A percentile compares a stretch with the other conserved stretches of the same genome.
phyloP scores from a whole-genome alignment of 306 rosid genomes.

The Malus asiatica region DNA sequence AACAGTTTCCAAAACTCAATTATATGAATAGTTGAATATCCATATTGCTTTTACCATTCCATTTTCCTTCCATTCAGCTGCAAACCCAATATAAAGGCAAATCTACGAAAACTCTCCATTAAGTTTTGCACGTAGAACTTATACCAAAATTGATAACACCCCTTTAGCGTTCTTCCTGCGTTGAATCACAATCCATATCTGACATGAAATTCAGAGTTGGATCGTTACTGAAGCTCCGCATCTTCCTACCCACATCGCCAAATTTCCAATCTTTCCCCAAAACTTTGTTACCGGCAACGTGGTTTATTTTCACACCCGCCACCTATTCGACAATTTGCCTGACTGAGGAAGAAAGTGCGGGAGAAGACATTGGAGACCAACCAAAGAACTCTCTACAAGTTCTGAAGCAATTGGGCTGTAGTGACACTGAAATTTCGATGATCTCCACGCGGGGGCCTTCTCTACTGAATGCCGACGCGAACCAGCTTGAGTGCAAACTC shows the following conservation, averaged over 20 bases:
- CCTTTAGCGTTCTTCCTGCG: background rate
- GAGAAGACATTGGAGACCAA: slow-evolving; percentile 5
- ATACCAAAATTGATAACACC: background rate
- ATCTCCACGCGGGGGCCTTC: slow-evolving; percentile 36
- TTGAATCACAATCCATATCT: background rate
- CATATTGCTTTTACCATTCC: background rate
- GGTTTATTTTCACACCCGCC: slow-evolving; percentile 24
- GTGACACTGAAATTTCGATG: slow-evolving; percentile 32
- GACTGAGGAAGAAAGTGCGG: slow-evolving; percentile 11
- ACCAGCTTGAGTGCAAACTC: slow-evolving; percentile 40
- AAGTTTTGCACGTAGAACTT: too few species aligned
- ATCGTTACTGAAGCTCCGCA: slow-evolving; percentile 29
- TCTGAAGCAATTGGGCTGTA: slow-evolving; percentile 64
- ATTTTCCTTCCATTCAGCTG: background rate
- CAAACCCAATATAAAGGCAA: background rate
- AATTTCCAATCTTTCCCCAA: background rate
- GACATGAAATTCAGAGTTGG: slow-evolving; percentile 20
- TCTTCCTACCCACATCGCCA: slow-evolving; percentile 14
- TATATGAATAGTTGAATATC: background rate
- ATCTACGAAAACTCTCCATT: background rate
- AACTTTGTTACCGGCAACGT: background rate
- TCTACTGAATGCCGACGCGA: slow-evolving; percentile 29
- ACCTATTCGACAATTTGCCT: slow-evolving; percentile 51
- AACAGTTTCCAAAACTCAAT: background rate
- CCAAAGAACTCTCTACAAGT: slow-evolving; percentile 28